Conservation (phyloP, 2,329 filamentous ascomycete genomes). For the Aspergillus melleus region DNA sequence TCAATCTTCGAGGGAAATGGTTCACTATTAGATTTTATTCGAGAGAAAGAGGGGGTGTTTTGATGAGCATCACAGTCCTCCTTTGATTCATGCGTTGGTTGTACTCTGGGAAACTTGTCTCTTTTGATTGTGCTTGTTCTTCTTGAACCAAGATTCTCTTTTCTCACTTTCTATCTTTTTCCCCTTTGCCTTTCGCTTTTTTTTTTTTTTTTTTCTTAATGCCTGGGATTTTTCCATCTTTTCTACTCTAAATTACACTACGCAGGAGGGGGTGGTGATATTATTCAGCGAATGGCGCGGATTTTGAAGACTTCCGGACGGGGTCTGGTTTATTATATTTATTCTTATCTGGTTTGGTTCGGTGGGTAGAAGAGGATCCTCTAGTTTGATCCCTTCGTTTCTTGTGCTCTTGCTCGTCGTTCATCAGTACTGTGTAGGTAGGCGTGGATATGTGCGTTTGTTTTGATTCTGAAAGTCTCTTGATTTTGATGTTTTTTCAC, state of each 20-base stretch:
- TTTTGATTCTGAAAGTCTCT: background rate
- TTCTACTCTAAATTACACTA: background rate
- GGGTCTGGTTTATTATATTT: constrained; percentile 15
- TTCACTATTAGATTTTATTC: constrained; percentile 6
- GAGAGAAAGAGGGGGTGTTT: background rate
- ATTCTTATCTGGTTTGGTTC: constrained; percentile 11
- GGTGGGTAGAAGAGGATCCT: background rate
- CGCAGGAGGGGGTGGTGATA: background rate
- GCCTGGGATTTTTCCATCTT: background rate
- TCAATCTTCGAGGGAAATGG: background rate
- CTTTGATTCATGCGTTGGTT: background rate
- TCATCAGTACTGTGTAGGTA: background rate
- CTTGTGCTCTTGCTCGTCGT: background rate
- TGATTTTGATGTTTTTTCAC: background rate
- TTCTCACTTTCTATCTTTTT: background rate
- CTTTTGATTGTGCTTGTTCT: background rate
- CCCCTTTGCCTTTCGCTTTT: background rate
- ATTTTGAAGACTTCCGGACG: constrained; percentile 20
- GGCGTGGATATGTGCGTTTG: background rate
- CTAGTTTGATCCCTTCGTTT: background rate
- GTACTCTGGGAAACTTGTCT: background rate
- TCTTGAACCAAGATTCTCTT: background rate
- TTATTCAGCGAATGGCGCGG: constrained; percentile 26
- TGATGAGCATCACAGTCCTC: background rate
- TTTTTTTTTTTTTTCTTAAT: background rate